Conservation (phyloP, 2,329 filamentous ascomycete species). For the Colletotrichum kahawae region DNA sequence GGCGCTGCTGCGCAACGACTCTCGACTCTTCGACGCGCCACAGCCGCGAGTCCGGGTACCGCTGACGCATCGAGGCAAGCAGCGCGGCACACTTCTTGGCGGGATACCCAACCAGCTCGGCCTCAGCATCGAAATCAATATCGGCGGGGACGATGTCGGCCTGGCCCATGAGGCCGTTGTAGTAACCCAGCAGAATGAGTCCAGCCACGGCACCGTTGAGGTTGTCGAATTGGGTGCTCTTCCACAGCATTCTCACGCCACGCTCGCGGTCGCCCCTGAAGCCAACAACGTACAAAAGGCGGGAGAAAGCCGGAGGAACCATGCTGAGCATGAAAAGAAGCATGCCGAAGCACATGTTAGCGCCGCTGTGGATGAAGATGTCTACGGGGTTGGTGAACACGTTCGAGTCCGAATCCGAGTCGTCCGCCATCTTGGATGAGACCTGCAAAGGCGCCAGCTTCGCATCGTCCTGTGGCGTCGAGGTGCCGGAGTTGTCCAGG, state of each 20-base stretch:
- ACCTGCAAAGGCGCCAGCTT: constrained; percentile 15
- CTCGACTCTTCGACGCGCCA: constrained; percentile 91
- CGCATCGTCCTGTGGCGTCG: constrained; percentile 8
- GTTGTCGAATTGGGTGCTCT: constrained; percentile 83
- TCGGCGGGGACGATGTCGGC: constrained; percentile 83
- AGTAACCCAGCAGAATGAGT: constrained; percentile 81
- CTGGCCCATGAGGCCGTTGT: constrained; percentile 84
- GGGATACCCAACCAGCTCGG: constrained; percentile 74
- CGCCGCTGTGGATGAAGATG: constrained; percentile 86
- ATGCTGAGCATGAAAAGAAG: constrained; percentile 88
- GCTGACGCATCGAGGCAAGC: constrained; percentile 73
- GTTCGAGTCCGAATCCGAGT: constrained; percentile 22
- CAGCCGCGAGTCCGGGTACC: constrained; percentile 81
- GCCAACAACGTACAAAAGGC: constrained; percentile 84
- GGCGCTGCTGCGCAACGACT: constrained; percentile 69
- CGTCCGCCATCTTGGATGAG: constrained; percentile 5
- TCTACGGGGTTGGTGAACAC: constrained; percentile 79
- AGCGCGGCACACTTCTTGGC: constrained; percentile 69
- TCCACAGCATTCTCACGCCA: constrained; percentile 88
- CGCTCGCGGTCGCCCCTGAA: constrained; percentile 87
- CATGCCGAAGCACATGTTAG: constrained; percentile 88
- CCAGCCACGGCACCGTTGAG: constrained; percentile 92
- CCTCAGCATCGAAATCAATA: constrained; percentile 56
- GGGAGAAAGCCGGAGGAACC: constrained; percentile 89
- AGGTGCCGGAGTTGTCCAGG: constrained; percentile 9